These are phyloP conservation scores for Phytophthora multivora DNA, from an alignment of 352 stramenopile genomes.

Conservation along the genomic window DNA sequence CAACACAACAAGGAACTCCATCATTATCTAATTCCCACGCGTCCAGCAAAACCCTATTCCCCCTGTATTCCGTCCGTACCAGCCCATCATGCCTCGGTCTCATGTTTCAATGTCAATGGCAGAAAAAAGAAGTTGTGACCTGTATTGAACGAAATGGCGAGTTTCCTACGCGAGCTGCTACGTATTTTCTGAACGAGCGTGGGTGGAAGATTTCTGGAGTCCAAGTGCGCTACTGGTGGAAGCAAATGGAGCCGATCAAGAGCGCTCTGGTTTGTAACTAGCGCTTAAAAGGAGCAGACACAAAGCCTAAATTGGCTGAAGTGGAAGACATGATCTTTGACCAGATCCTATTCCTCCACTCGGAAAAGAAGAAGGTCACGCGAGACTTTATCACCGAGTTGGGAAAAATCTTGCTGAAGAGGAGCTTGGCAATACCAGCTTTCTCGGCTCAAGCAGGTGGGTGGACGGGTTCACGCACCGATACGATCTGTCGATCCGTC, in stretches of 20 bases:
- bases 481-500: too few relatives aligned
- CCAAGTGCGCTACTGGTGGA: conserved; percentile 4
- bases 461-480: too few relatives aligned
- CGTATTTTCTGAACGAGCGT: conserved; percentile 2
- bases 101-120: not conserved
- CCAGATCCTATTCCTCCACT: not conserved
- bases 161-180: not conserved
- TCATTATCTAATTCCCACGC: not conserved
- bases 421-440: too few relatives aligned
- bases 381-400: not conserved
- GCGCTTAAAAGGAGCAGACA: conserved; percentile 1
- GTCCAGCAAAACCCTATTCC: not conserved
- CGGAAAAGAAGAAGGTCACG: conserved; percentile 1
- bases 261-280: not conserved
- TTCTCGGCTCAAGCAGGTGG: too few relatives aligned
- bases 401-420: not conserved
- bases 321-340: conserved; percentile 7
- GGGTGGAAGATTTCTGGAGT: not conserved
- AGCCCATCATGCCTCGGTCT: not conserved
- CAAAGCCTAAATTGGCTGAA: not conserved
- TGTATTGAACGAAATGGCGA: not conserved
- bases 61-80: not conserved
- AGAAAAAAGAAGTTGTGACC: conserved; percentile 6
- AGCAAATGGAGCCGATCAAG: conserved; percentile 3
- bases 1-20: too few relatives aligned